phyloP scores from a whole-genome alignment of 805 yeast species.

The Ogataea nitratoaversa region DNA sequence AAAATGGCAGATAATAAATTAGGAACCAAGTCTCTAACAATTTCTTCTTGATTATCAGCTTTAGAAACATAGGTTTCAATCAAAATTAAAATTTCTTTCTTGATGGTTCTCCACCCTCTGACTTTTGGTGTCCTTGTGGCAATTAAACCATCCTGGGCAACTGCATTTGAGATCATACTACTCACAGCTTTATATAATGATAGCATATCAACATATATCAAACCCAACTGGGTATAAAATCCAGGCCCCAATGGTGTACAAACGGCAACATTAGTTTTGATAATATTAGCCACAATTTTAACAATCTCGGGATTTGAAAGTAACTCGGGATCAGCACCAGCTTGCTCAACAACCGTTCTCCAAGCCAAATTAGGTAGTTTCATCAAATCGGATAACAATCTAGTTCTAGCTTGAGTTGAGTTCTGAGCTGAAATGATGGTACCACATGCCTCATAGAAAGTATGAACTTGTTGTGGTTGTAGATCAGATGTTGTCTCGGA shows the following conservation, averaged over 20 bases:
- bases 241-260: slow-evolving; percentile 94
- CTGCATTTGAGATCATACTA: slow-evolving; percentile 74
- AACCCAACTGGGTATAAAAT: slow-evolving; percentile 81
- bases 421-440: slow-evolving; percentile 86
- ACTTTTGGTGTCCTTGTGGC: slow-evolving; percentile 95
- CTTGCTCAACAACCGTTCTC: slow-evolving; percentile 82
- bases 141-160: slow-evolving; percentile 74
- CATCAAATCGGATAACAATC: slow-evolving; percentile 77
- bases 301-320: slow-evolving; percentile 77
- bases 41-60: slow-evolving; percentile 81
- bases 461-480: slow-evolving; percentile 96
- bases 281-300: slow-evolving; percentile 86
- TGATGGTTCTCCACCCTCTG: slow-evolving; percentile 91
- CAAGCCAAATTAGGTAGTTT: slow-evolving; percentile 90
- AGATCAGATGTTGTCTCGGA: slow-evolving; percentile 86
- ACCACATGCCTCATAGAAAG: slow-evolving; percentile 97
- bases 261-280: slow-evolving; percentile 93
- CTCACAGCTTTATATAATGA: slow-evolving; percentile 86
- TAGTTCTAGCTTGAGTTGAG: slow-evolving; percentile 61
- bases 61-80: slow-evolving; percentile 84
- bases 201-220: slow-evolving; percentile 84
- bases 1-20: slow-evolving; percentile 81
- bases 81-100: slow-evolving; percentile 86
- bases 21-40: slow-evolving; percentile 76
- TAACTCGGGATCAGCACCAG: slow-evolving; percentile 77